Evolutionary conservation across 148 eudicot genomes (phyloP), one percentile per base, ranked within the genome.

Genomic region (Spergularia bocconei): DNA sequence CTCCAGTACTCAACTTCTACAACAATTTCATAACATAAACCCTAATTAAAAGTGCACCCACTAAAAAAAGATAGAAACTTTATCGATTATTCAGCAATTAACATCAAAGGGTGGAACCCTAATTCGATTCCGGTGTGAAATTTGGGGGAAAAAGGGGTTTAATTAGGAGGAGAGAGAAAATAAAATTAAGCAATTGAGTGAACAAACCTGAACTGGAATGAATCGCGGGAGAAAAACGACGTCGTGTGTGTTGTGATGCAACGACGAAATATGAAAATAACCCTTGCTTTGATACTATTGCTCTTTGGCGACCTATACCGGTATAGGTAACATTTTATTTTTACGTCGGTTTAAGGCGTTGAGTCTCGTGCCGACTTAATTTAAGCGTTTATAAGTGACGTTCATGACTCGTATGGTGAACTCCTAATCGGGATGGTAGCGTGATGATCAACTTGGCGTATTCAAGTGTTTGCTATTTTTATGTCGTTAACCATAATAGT

Each of bases 11-110:
- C 2, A 72, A 9, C 12, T 38, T 38, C 68, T 51, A 36, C 58
- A 53, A 39, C 1, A 50, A 51, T 5, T 6, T 36, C 39, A 61
- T n/a, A 48, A 61, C 76, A 73, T 59, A 73, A 73, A 61, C 76
- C 68, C 76, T 73, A 73, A 62, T 59, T 29, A 61, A 47, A 64
- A 23, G 23, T 59, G 13, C 19, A 33, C 55, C 11, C 44, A 52
- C 13, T 25, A 20, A 6, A 33, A 33, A 71, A 2, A 33, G 13
- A 11, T 51, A 11, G 12, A 71, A 33, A 69, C 23, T 13, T 29
- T 25, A 57, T 25, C 39, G 64, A 61, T 29, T 29, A 0, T 29
- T 29, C 36, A 29, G 36, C 1, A 29, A 29, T 29, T 29, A 29
- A 61, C 25, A 58, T 19, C 44, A 52, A 2, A 54, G 7, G 13